Evolutionary conservation across 2,329 filamentous ascomycete genomes (phyloP).

Genomic region (Colletotrichum lentis): DNA sequence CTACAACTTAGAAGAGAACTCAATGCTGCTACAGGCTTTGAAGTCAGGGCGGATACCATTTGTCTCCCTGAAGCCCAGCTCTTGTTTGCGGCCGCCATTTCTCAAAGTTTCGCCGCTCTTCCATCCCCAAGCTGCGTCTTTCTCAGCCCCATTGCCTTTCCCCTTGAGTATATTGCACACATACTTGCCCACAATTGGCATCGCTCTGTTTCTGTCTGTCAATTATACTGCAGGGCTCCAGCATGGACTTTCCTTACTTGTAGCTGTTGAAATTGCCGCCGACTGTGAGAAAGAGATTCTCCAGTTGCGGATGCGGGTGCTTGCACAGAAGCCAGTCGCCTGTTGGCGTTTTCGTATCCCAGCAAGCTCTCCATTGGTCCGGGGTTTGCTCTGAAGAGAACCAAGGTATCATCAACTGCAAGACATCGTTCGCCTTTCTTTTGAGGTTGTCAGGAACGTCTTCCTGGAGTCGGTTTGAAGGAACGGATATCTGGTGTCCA

Average conservation of each 20-base stretch:
- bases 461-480: neutral
- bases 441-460: constrained; percentile 13
- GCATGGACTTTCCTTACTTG: neutral
- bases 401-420: constrained; percentile 6
- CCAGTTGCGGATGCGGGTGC: constrained; percentile 8
- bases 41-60: neutral
- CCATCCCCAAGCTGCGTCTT: constrained; percentile 24
- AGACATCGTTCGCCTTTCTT: neutral
- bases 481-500: constrained; percentile 11
- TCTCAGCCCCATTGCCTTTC: constrained; percentile 5
- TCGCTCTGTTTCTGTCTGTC: neutral
- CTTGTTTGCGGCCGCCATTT: neutral
- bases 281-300: constrained; percentile 11
- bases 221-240: neutral
- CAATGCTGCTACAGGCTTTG: neutral
- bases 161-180: constrained; percentile 14
- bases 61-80: neutral
- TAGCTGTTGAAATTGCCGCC: constrained; percentile 29
- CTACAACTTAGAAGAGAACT: neutral
- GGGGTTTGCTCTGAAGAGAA: neutral
- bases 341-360: constrained; percentile 23
- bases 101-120: neutral
- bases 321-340: constrained; percentile 24
- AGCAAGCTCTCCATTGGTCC: constrained; percentile 20
- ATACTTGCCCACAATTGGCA: constrained; percentile 24